Base-by-base conservation (phyloP, 805 yeast species). In the Isabelozyma gotoi region DNA sequence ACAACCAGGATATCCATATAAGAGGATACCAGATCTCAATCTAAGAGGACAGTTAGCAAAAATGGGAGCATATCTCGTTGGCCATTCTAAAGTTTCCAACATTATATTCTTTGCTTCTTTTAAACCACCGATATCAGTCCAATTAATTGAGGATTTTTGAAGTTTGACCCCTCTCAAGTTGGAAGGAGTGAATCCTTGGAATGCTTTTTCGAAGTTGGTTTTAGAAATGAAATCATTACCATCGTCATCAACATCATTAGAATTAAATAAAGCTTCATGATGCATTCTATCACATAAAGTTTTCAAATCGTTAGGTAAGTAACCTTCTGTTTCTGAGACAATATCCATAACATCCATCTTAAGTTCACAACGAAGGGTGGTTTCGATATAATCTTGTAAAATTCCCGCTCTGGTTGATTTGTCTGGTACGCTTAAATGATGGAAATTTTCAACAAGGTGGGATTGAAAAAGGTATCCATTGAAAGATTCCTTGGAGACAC, bases 1-100 rank as follows among this genome's bases (percentile, higher is more conserved):
- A 66, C 99, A 92, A 2, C 99, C 99, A 0, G 99, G 98, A 59
- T 88, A 92, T 0, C 99, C 99, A 63, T 92, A 92, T 11, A 92
- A 75, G 40, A 92, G 68, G 18, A 92, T 80, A 40, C 99, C 99
- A 0, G 97, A 88, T 55, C 98, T 76, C 41, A 92, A 71, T 43
- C 98, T 69, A 41, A 92, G 68, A 0, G 98, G 96, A 56, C 96
- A 88, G 48, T 81, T 81, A 14, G 84, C 83, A 65, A 94, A 92
- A n/a, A 92, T 88, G 5, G 97, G 97, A 0, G 96, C 95, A 59
- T 92, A 92, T 55, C 84, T 89, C 1, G 96, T 88, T 2, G 99
- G 99, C 97, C 97, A 92, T 57, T 94, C 98, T 27, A 92, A 67
- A 0, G 98, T 94, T 59, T 92, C 98, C 40, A 89, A 62, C 7